A percentile compares a stretch with the other conserved stretches of the same genome.
Conservation (phyloP, 2,329 filamentous ascomycete genomes). For the Acrocalymma vagum region DNA sequence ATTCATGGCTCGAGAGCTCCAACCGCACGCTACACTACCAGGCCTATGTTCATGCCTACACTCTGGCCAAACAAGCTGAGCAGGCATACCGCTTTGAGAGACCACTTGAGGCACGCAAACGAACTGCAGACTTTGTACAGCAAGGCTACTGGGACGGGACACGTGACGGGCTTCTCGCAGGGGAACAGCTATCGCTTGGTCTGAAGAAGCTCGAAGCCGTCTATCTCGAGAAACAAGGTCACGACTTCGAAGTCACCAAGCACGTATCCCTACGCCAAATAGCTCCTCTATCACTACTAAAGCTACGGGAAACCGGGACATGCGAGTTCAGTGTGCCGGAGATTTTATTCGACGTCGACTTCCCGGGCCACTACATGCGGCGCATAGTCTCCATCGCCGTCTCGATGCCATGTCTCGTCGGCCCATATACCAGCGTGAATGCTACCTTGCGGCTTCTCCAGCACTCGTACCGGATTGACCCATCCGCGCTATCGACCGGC, state of each 20-base stretch:
- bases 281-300: conserved; percentile 32
- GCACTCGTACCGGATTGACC: conserved; percentile 3
- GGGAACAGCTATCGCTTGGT: conserved; percentile 28
- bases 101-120: no score
- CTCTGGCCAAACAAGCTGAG: no score
- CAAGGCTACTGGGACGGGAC: conserved; percentile 31
- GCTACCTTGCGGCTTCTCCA: conserved; percentile 12
- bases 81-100: no score
- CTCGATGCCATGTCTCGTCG: conserved; percentile 41
- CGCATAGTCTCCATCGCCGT: conserved; percentile 45
- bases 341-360: conserved; percentile 49
- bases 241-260: conserved; percentile 43
- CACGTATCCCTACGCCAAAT: conserved; percentile 40
- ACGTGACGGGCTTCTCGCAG: conserved; percentile 34
- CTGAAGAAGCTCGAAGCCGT: conserved; percentile 34
- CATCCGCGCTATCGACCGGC: neutral
- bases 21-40: no score
- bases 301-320: conserved; percentile 26
- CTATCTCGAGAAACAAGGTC: conserved; percentile 21
- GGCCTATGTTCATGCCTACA: no score
- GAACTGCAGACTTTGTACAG: conserved; percentile 18
- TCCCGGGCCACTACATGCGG: conserved; percentile 51
- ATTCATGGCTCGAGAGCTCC: no score
- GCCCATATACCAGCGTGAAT: conserved; percentile 39
- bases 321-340: conserved; percentile 41